Base-by-base conservation (phyloP, 768 basidiomycete species). In the Panus rudis region DNA sequence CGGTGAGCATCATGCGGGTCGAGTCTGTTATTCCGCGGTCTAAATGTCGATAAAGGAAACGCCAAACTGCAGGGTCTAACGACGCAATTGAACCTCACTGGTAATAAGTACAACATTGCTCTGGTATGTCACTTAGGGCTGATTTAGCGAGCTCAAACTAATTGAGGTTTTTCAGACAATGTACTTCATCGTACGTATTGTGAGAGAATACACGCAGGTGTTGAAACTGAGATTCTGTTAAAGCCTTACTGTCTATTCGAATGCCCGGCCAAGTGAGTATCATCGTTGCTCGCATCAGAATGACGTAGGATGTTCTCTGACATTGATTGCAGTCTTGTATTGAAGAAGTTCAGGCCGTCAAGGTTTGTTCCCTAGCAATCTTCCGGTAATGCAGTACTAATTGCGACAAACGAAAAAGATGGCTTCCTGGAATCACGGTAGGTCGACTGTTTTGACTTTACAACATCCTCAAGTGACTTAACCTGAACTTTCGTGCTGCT, bases 351-450 rank as follows among this genome's bases (percentile, higher is more conserved):
- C 54, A 69, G 75, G 27, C 83, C 83, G 14, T 83, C 81, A 6
- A 70, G 50, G 50, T 50, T 17, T 24, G 46, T 33, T 24, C 40
- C 3, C 10, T 47, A n/a, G n/a, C 17, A 11, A n/a, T n/a, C 24
- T 12, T 16, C 19, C n/a, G n/a, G n/a, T n/a, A n/a, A n/a, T 24
- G 24, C 12, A 24, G 13, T 19, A 20, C 13, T 7, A 41, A 6
- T 30, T 28, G 35, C 12, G 19, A 19, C 33, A 30, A 30, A 22
- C 27, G 24, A 17, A 5, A 17, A n/a, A 50, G 74, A 58, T 84
- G 81, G 79, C 66, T 84, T 28, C 78, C 82, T 1, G 72, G 71
- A 14, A 80, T 84, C 39, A 78, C 76, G 45, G 79, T 78, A 8
- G 23, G 51, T 45, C 19, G 12, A 19, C 25, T 5, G 37, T 43